phyloP scores from a whole-genome alignment of 108 stramenopile species.

The Cyclotella cryptica region DNA sequence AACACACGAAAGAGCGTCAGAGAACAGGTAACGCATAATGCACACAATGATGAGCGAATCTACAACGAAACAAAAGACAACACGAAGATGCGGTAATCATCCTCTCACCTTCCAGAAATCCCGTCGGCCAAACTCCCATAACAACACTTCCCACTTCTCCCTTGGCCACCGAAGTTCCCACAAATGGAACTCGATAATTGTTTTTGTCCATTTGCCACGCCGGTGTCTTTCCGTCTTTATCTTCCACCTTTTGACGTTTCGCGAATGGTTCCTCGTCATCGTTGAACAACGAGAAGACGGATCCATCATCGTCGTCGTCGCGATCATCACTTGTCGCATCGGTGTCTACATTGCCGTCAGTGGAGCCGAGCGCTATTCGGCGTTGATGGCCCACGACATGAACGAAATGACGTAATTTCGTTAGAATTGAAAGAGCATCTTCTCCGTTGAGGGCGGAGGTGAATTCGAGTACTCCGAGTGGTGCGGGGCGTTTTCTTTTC shows the following conservation, averaged over 20 bases:
- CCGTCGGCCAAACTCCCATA: conserved; percentile 74
- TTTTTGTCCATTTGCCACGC: conserved; percentile 81
- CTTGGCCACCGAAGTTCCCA: conserved; percentile 79
- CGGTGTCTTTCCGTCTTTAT: conserved; percentile 46
- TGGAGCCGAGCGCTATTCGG: conserved; percentile 41
- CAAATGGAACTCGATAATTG: conserved; percentile 82
- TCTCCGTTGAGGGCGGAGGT: conserved; percentile 81
- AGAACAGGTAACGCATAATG: too few species aligned
- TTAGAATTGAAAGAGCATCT: conserved; percentile 62
- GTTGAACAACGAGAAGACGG: conserved; percentile 3
- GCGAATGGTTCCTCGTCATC: not conserved
- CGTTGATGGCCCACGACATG: conserved; percentile 56
- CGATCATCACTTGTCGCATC: conserved; percentile 33
- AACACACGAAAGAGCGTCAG: not conserved
- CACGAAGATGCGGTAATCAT: not conserved
- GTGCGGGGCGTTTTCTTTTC: conserved; percentile 25
- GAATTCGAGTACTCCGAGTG: conserved; percentile 82
- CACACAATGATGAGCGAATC: too few species aligned
- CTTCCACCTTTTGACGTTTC: conserved; percentile 8
- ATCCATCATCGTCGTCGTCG: conserved; percentile 18
- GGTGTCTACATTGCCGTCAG: conserved; percentile 1
- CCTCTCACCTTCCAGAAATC: conserved; percentile 64
- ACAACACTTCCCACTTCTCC: conserved; percentile 58
- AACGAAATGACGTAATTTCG: conserved; percentile 62
- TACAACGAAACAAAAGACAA: not conserved